A percentile compares a stretch with the other conserved stretches of the same genome.
phyloP scores from a whole-genome alignment of 108 stramenopile genomes.

The Conticribra guillardii region DNA sequence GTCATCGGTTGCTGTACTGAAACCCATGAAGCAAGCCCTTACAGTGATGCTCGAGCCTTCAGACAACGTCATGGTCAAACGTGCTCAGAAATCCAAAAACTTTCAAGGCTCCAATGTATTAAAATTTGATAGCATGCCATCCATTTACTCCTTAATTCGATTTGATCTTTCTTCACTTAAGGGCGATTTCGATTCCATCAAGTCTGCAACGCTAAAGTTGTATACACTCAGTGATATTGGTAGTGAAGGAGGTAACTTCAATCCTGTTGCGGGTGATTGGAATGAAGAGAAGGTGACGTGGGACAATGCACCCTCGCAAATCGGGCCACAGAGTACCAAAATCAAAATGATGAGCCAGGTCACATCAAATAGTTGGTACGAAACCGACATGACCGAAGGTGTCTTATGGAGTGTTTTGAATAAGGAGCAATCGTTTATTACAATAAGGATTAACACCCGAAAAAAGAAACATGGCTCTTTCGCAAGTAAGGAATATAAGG shows the following conservation, averaged over 20 bases:
- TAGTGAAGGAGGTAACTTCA: not conserved
- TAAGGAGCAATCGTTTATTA: not conserved
- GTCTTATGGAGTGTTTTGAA: conserved; percentile 4
- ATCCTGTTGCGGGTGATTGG: not conserved
- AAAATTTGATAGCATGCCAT: not conserved
- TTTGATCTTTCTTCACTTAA: not conserved
- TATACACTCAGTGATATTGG: not conserved
- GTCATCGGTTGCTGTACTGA: not conserved
- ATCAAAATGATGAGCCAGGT: not conserved
- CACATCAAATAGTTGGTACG: not conserved
- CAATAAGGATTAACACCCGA: not conserved
- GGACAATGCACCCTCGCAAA: not conserved
- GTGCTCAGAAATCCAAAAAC: not conserved
- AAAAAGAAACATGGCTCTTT: not conserved
- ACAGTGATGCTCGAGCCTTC: not conserved
- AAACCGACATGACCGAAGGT: conserved; percentile 4
- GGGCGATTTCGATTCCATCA: too few species aligned
- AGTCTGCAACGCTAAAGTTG: not conserved
- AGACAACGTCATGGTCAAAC: not conserved
- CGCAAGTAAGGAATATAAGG: conserved; percentile 2
- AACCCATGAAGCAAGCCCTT: too few species aligned
- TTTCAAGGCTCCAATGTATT: not conserved
- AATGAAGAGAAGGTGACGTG: not conserved
- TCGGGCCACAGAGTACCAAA: not conserved
- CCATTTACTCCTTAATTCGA: not conserved